Evolutionary conservation across 352 stramenopile species (phyloP).

Genomic region (Halophytophthora polymorphica): DNA sequence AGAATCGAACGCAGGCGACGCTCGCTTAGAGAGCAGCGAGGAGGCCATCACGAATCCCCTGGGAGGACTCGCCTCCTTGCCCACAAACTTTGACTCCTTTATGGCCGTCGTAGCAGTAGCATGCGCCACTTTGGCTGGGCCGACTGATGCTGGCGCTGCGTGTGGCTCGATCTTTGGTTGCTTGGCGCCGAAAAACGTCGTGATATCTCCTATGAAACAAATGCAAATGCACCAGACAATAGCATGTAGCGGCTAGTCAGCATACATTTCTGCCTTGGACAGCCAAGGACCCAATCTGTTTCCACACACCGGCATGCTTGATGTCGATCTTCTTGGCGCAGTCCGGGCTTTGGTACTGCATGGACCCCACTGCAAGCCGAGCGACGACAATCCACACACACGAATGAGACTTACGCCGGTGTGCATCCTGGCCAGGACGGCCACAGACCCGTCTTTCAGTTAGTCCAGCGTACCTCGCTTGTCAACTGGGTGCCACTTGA

Average conservation of each 20-base stretch:
- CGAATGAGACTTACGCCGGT: neutral
- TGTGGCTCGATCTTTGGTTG: slow-evolving; percentile 24
- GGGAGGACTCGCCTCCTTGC: neutral
- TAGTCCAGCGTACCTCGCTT: slow-evolving; percentile 41
- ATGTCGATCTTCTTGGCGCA: slow-evolving; percentile 77
- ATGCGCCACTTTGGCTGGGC: slow-evolving; percentile 8
- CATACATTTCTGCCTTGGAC: neutral
- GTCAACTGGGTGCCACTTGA: slow-evolving; percentile 81
- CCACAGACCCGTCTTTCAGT: neutral
- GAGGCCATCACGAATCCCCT: slow-evolving; percentile 43
- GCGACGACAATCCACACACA: neutral
- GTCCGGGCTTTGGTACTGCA: slow-evolving; percentile 70
- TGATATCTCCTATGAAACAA: slow-evolving; percentile 50
- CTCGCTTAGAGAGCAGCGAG: slow-evolving; percentile 41
- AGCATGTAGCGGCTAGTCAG: neutral
- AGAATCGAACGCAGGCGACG: neutral
- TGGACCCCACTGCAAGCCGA: slow-evolving; percentile 53
- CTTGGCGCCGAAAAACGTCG: slow-evolving; percentile 58
- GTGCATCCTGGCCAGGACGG: neutral
- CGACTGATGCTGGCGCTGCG: neutral
- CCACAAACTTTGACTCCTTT: slow-evolving; percentile 20
- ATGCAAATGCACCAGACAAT: neutral
- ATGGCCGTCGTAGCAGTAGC: slow-evolving; percentile 3
- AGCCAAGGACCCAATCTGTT: neutral
- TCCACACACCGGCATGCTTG: slow-evolving; percentile 53